Base-by-base conservation (phyloP, 768 basidiomycete genomes). In the Amanita exitialis region DNA sequence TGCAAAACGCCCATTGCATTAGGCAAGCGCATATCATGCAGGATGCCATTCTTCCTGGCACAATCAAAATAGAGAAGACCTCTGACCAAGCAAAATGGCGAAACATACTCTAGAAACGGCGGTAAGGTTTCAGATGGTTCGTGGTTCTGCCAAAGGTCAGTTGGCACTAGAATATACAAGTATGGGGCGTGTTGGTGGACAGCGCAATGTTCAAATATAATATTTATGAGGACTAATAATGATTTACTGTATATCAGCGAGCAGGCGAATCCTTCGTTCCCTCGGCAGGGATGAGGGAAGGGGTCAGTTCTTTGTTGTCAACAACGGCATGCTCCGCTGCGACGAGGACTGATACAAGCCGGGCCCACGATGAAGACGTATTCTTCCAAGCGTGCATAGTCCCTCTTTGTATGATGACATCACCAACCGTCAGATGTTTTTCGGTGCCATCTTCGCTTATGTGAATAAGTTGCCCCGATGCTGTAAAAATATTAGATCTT, bases 341-440 rank as follows among this genome's bases (percentile, higher is more conserved):
- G 47, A 82, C 65, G 25, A 82, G 57, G 41, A 78, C 69, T 7
- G 73, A 68, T 34, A 74, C 62, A 78, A 77, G 81, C 20, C 78
- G 66, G 8, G 73, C 62, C 74, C 77, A 80, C 30, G 62, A 58
- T 8, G 64, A 62, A 1, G 75, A 73, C 8, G 79, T 77, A 61
- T 83, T 82, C 48, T 62, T 73, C 82, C 80, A 84, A 13, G 75
- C 76, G 56, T 83, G 81, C 61, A 79, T 67, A 0, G 74, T 78
- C 7, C 80, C 81, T 52, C 73, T 74, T 62, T 79, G 76, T 30
- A 82, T 64, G 42, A 82, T 74, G 1, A 69, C 67, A 60, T 80
- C 79, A 28, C 79, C 80, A 20, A 78, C 74, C 47, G 73, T 74
- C 45, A 81, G 57, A 44, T 70, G 67, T 16, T 63, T 76, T 61